Base-by-base conservation (phyloP, 176 grass and related monocot genomes). In the Oryza glaberrima region DNA sequence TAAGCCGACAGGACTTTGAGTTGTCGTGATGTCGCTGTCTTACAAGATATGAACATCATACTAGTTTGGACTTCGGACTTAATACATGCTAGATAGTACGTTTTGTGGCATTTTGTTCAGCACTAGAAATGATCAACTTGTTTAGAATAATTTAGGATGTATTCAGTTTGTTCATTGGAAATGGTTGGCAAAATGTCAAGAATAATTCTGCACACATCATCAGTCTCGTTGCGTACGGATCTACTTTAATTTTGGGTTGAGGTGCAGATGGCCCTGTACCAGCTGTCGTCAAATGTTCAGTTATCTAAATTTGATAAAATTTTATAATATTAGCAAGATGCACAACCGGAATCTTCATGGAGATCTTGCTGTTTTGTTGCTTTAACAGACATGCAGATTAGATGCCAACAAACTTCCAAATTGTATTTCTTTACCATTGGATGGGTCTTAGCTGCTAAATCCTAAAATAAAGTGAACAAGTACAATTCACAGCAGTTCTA, bases 371-470 rank as follows among this genome's bases (percentile, higher is more conserved):
- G 43, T 35, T 34, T 70, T 65, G 75, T 87, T 77, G 64, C 70
- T 79, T 91, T 77, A 68, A 41, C 47, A 78, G 63, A 14, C 54
- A 58, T 64, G n/a, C 48, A 23, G 87, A 56, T 30, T 47, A 15
- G 63, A 81, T 30, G 26, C 32, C 49, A 19, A 75, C 49, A 63
- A 69, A 75, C 7, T 70, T 35, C 13, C n/a, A 75, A 41, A 56
- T n/a, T 19, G 66, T 28, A 25, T 54, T 83, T 65, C 13, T 26
- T 67, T 86, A 73, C 19, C 78, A 34, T 41, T 51, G 28, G 66
- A 69, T 10, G 78, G 83, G 56, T 86, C 73, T 52, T 58, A 40
- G 20, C 6, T 56, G 6, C 6, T 15, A 81, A 85, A 56, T 66
- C 44, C 34, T 82, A 45, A 44, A 82, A 69, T 77, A 86, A 67